Conservation (phyloP, 2,329 filamentous ascomycete genomes). For the Pseudogymnoascus pannorum region DNA sequence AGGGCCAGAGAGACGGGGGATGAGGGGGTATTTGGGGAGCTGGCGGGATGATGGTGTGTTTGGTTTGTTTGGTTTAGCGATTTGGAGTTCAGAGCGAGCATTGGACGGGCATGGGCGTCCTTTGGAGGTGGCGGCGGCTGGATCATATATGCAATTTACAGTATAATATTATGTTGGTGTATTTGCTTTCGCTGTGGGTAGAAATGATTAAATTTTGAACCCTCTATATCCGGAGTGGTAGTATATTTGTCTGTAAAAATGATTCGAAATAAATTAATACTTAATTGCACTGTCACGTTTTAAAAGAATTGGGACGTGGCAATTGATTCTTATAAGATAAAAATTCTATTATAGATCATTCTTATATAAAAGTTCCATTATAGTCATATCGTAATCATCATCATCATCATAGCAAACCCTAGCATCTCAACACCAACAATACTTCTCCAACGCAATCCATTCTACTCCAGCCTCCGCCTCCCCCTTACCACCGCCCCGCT, state of each 20-base stretch:
- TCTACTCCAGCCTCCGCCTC: neutral
- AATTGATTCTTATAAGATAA: neutral
- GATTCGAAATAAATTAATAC: neutral
- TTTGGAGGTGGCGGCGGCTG: neutral
- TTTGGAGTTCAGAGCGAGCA: neutral
- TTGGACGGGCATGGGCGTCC: neutral
- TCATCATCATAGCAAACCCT: neutral
- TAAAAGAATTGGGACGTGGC: neutral
- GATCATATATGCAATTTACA: neutral
- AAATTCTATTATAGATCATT: neutral
- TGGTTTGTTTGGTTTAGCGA: neutral
- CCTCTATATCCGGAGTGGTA: no score
- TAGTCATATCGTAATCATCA: neutral
- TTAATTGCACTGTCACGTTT: neutral
- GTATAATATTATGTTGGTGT: neutral
- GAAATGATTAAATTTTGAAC: no score
- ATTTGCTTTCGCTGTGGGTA: no score
- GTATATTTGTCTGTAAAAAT: neutral
- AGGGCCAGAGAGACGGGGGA: neutral
- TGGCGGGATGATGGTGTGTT: neutral
- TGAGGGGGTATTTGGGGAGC: neutral
- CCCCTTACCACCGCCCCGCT: neutral
- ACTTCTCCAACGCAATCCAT: neutral
- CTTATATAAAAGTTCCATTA: neutral
- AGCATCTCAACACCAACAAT: neutral